Base-by-base conservation (phyloP, 2,329 filamentous ascomycete genomes). In the Corinectria fuckeliana region DNA sequence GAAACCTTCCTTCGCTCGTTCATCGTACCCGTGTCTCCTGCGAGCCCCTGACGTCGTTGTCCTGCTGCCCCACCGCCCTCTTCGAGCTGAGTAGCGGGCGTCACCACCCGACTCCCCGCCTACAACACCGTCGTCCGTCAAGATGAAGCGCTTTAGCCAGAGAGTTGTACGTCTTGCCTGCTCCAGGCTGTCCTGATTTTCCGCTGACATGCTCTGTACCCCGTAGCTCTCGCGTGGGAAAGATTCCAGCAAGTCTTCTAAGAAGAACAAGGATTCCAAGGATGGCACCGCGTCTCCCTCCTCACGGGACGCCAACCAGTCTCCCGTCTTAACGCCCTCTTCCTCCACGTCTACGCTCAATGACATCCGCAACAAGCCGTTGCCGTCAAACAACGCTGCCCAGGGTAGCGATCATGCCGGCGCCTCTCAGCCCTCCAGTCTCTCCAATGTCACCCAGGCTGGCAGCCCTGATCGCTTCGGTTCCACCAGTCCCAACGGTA, bases 141-240 rank as follows among this genome's bases (percentile, higher is more conserved):
- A 85, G 80, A 97, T 98, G 94, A 97, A 97, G 84, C 91, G 92
- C 78, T 96, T 98, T 80, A 91, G 93, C 81, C 92, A 96, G 85
- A 92, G 91, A 90, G 93, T 97, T 85, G 93, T 97, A 88, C 85
- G 91, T 88, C 26, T 52, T 42, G 25, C 10, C 4, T 14, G 10
- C 21, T 7, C 42, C 18, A 36, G 41, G 56, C 18, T 18, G 14
- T 44, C 20, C 16, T 25, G 20, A 18, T 8, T 18, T 10, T 9
- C 41, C 38, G 50, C 65, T 70, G 57, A 70, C 60, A 36, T 53
- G 2, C 26, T 13, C 36, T 50, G 49, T 58, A 28, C 49, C 42
- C 50, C 3, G 75, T 85, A 97, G 92, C 91, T 97, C 82, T 95
- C 92, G 78, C 89, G 93, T 81, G 90, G 91, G 74, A 96, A 96